These are phyloP conservation scores for Alternaria consortialis DNA, from an alignment of 2,329 filamentous ascomycete species.

Conservation along the genomic window DNA sequence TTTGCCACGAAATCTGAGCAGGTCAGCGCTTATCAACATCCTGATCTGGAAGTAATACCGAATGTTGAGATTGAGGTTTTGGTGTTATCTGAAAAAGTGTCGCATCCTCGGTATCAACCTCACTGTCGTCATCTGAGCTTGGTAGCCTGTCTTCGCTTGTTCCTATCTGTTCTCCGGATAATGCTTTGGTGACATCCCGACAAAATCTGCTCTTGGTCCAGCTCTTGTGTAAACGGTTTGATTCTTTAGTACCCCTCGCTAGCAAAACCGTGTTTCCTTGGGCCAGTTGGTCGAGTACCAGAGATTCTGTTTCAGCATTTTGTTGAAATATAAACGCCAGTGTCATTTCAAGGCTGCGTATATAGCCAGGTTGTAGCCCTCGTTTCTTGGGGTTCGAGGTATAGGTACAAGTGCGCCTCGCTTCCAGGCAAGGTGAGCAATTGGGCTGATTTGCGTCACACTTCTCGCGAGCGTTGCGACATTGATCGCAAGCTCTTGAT, in stretches of 20 bases:
- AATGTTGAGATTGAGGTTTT: conserved; percentile 11
- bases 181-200: conserved; percentile 67
- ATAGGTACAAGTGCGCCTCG: conserved; percentile 73
- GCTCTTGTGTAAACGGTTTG: conserved; percentile 65
- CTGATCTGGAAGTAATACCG: conserved; percentile 4
- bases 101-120: conserved; percentile 26
- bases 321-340: conserved; percentile 56
- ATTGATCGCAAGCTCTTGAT: conserved; percentile 73
- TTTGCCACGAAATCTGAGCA: conserved; percentile 9
- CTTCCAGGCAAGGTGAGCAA: conserved; percentile 71
- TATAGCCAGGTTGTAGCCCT: conserved; percentile 71
- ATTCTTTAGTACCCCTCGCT: conserved; percentile 61
- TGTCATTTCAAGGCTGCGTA: conserved; percentile 68
- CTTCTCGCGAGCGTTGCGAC: conserved; percentile 72
- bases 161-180: conserved; percentile 56
- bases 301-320: conserved; percentile 66
- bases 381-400: conserved; percentile 77
- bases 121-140: conserved; percentile 37
- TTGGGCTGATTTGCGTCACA: conserved; percentile 74
- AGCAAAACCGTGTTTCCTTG: conserved; percentile 59
- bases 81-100: conserved; percentile 16
- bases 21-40: not conserved
- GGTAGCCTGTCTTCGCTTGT: conserved; percentile 18
- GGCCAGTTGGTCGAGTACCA: conserved; percentile 64
- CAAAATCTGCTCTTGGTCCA: conserved; percentile 71